phyloP scores from a whole-genome alignment of 345 rosid species.

The Laguncularia racemosa region DNA sequence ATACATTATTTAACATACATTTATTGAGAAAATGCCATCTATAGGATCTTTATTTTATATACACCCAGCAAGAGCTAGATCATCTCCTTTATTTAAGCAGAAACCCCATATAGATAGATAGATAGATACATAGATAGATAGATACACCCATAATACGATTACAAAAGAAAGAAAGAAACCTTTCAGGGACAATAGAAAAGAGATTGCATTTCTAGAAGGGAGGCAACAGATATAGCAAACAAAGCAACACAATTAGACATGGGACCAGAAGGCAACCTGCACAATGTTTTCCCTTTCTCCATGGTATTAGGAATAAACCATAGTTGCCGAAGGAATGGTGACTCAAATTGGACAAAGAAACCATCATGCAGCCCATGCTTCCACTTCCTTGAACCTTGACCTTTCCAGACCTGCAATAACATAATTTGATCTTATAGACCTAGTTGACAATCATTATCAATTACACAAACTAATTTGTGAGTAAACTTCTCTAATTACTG shows the following conservation, averaged over 20 bases:
- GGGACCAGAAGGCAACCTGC: constrained; percentile 48
- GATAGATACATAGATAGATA: too few relatives aligned
- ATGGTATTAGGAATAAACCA: constrained; percentile 84
- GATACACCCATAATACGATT: too few relatives aligned
- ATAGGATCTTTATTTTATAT: too few relatives aligned
- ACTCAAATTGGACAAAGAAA: constrained; percentile 88
- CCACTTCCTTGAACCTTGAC: constrained; percentile 99
- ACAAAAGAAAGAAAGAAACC: too few relatives aligned
- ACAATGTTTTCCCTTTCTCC: constrained; percentile 72
- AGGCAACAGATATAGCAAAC: neutral
- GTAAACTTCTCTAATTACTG: too few relatives aligned
- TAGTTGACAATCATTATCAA: neutral
- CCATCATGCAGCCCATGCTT: constrained; percentile 85
- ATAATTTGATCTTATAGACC: constrained; percentile 5
- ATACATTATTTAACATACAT: too few relatives aligned
- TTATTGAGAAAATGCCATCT: too few relatives aligned
- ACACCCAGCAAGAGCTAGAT: too few relatives aligned
- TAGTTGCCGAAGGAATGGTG: constrained; percentile 54
- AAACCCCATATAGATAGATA: too few relatives aligned
- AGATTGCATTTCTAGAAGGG: neutral
- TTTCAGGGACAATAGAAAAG: neutral
- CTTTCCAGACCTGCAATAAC: constrained; percentile 78
- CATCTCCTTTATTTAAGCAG: too few relatives aligned
- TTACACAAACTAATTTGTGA: too few relatives aligned
- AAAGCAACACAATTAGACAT: neutral